Evolutionary conservation across 1,284 basidiomycete species (phyloP).

Genomic region (Takashimella tepidaria): DNA sequence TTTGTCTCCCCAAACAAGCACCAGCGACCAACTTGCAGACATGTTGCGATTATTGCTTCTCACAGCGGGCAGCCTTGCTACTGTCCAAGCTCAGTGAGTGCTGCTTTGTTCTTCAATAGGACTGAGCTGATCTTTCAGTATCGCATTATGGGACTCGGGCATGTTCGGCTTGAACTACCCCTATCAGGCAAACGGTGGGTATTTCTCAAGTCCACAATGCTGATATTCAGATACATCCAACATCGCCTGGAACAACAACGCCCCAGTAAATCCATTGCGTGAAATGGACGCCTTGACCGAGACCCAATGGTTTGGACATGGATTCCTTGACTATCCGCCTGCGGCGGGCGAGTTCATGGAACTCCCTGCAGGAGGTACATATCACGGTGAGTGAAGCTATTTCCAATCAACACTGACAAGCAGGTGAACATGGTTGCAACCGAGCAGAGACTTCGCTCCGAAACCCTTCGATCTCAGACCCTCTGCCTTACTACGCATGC

Average conservation of each 20-base stretch:
- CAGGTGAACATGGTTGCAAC: conserved; percentile 18
- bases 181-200: conserved; percentile 11
- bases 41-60: too few relatives aligned
- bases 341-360: conserved; percentile 55
- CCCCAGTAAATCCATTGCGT: conserved; percentile 19
- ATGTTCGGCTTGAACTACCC: conserved; percentile 23
- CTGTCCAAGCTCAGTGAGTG: conserved; percentile 1
- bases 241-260: conserved; percentile 20
- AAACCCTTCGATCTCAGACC: conserved; percentile 5
- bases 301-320: conserved; percentile 47
- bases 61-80: too few relatives aligned
- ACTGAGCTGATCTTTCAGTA: conserved; percentile 6
- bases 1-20: too few relatives aligned
- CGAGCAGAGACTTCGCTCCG: conserved; percentile 11
- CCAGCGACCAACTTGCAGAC: too few relatives aligned
- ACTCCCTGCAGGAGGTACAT: conserved; percentile 38
- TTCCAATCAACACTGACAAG: neutral
- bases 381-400: conserved; percentile 9
- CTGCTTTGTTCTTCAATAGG: too few relatives aligned
- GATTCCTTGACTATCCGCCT: conserved; percentile 57
- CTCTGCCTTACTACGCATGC: conserved; percentile 13
- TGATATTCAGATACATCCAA: neutral
- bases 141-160: conserved; percentile 20
- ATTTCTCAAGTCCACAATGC: neutral
- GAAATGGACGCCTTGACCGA: conserved; percentile 9